A percentile compares a stretch with the other conserved stretches of the same genome.
Conservation (phyloP, 2,329 filamentous ascomycete genomes). For the Colletotrichum tabaci region DNA sequence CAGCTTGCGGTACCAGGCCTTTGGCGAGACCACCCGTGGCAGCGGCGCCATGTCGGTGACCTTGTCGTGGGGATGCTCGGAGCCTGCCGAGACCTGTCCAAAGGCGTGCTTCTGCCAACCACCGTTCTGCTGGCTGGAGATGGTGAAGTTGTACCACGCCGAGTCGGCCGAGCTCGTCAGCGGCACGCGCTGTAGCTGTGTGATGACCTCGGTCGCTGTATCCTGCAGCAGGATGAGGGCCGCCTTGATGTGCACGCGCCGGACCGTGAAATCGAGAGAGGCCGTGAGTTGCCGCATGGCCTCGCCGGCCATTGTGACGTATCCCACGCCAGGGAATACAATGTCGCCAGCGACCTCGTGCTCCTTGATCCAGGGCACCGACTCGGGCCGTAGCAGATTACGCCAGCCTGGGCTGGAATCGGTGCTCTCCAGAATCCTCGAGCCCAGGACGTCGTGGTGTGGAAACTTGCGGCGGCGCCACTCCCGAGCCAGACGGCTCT, state of each 20-base stretch:
- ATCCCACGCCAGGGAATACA: not conserved
- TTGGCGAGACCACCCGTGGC: no score
- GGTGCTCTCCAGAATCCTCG: not conserved
- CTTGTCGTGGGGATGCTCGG: not conserved
- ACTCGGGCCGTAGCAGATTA: not conserved
- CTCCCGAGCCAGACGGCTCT: not conserved
- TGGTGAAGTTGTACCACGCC: conserved; percentile 51
- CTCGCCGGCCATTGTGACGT: not conserved
- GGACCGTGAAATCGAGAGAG: conserved; percentile 46
- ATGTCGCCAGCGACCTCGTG: not conserved
- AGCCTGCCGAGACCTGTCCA: conserved; percentile 45
- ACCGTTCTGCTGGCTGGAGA: conserved; percentile 47
- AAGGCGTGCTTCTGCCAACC: conserved; percentile 48
- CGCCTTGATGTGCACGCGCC: conserved; percentile 48
- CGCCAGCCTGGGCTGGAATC: not conserved
- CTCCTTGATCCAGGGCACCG: not conserved
- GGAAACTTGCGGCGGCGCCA: not conserved
- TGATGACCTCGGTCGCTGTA: conserved; percentile 49
- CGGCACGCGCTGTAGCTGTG: conserved; percentile 46
- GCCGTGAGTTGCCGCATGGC: not conserved
- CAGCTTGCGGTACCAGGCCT: conserved; percentile 9
- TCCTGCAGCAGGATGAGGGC: conserved; percentile 51
- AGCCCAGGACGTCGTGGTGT: conserved; percentile 1
- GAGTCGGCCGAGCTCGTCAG: conserved; percentile 49
- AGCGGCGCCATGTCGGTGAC: conserved; percentile 11